Evolutionary conservation across 140 eudicot genomes (phyloP), one percentile per base, ranked within the genome.

Genomic region (Artemisia princeps): DNA sequence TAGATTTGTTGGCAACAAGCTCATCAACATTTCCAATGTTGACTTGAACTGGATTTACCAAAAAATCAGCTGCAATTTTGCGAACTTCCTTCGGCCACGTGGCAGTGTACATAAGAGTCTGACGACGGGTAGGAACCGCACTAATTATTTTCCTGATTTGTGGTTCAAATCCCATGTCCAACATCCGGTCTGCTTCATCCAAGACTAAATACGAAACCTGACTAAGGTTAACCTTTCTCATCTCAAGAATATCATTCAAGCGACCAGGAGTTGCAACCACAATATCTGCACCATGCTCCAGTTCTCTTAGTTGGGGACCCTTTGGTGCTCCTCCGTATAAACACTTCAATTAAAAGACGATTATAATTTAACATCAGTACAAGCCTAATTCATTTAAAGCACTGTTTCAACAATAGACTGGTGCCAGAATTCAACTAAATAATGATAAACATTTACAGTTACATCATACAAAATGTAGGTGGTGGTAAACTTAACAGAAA

Each of bases 181-280:
- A 78, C 99, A 94, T 94, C 28, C 99, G 86, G 75, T 94, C 99
- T n/a, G 99, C 99, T 81, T 94, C 99, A 69, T 94, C 96, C 62
- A 94, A 76, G 53, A 94, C 99, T 83, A 94, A 77, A 72, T 88
- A 94, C 14, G 95, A 82, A 17, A 94, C 86, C 79, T 94, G 90
- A 75, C 86, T 76, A 55, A 94, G 95, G 73, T 86, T 94, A 6
- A 94, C 78, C 72, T 85, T 88, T 74, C 74, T 86, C 95, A 86
- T 86, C 76, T 94, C 99, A 65, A 94, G 78, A 28, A 94, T 88
- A 77, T 94, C 99, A 79, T 94, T 94, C 80, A 94, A 72, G 45
- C 99, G 94, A 44, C 99, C 99, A 64, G 99, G 99, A 55, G 99
- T 94, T 14, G 99, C 99, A 62, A 94, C 99, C 63, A 94, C 96